Evolutionary conservation across 1,284 basidiomycete species (phyloP), one percentile per base, ranked within the genome.

Genomic region (Sanghuangporus weigelae): DNA sequence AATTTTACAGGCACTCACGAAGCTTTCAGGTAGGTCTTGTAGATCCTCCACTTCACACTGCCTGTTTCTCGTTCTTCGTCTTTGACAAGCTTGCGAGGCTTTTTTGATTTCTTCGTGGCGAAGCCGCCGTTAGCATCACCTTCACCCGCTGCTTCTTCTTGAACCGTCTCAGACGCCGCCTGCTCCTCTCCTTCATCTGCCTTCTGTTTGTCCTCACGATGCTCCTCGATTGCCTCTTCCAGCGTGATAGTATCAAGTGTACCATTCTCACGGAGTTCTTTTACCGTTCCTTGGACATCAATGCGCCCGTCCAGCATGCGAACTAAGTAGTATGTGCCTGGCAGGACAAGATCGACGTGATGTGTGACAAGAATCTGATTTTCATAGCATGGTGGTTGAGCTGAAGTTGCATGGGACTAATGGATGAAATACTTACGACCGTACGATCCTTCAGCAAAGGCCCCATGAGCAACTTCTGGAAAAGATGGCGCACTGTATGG

Each of bases 31-130:
- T 94, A 94, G 12, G 84, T 87, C 67, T 87, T 85, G 72, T 95
- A 95, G 51, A 93, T 87, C 1, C 74, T 72, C 87, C 88, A 90
- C 70, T 92, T 91, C 40, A 95, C 92, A 58, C 84, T 82, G 2
- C 92, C 92, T 1, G 81, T 79, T 49, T 89, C 86, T 21, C 92
- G 77, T 68, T 87, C 85, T 71, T 91, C 89, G 59, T 87, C 87
- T 64, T 86, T 82, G 10, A 90, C 74, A 7, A 90, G 76, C 69
- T 87, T 88, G 62, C 85, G 76, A 0, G 87, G 81, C 74, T 84
- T 85, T n/a, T 57, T 66, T 56, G 73, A 74, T 3, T 42, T n/a
- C 7, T 68, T 71, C 6, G 66, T 69, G 1, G 68, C 62, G 48
- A 71, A 69, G 2, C 55, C 57, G 14, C 65, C 59, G 57, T 68